Evolutionary conservation across 352 stramenopile species (phyloP), one percentile per base, ranked within the genome.

Genomic region (Phytophthora kernoviae): DNA sequence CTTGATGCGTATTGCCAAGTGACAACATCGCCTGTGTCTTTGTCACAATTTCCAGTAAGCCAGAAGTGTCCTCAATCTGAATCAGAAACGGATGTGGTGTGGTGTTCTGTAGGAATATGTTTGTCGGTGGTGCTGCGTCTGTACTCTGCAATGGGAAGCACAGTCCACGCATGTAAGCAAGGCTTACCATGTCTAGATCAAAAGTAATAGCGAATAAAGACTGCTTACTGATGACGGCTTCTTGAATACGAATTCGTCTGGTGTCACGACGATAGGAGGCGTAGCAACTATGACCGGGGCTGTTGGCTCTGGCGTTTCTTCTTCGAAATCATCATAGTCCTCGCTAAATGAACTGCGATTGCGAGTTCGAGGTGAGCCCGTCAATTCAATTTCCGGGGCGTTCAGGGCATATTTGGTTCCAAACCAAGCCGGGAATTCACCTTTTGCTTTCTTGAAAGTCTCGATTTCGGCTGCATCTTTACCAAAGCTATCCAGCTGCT

Each of bases 31-130:
- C 54, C 18, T 56, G 60, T 0, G 32, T 43, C 51, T 71, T 81
- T 45, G 77, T 89, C 18, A 93, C 73, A 44, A 93, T 75, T 56
- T 90, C 74, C 9, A 93, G 44, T 44, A 82, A 64, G 2, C 79
- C 73, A 0, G 68, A 82, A 4, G 55, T 65, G 37, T 90, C 81
- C 12, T 84, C 58, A 20, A 94, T 82, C 51, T 90, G 62, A 2
- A 91, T 74, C 7, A 79, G 58, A 60, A 86, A 86, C 10, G 78
- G 69, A 7, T 60, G 81, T 10, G 69, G 17, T 2, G 83, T 87
- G 26, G 69, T 85, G 62, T 94, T 94, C 46, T 92, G 80, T 4
- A 94, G 53, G 32, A 91, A 93, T 15, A 94, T 74, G 49, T 93
- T 94, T 7, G 76, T 83, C 0, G 86, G 78, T 17, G 83, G 64